Evolutionary conservation across 73 alveolate genomes (phyloP).

Genomic region (Paramecium pentaurelia): DNA sequence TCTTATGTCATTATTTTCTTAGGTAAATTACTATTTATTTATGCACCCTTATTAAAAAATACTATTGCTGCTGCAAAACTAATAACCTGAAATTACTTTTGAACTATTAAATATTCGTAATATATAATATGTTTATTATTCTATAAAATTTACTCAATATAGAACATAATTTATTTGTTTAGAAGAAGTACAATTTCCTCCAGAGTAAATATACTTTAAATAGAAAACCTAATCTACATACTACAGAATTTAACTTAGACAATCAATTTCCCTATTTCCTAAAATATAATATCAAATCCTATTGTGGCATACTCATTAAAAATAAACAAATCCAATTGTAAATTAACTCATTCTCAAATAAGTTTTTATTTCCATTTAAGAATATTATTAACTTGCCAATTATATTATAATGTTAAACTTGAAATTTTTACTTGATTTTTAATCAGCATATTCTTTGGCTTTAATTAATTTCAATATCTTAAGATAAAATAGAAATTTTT

Average conservation of each 20-base stretch:
- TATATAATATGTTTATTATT: not conserved
- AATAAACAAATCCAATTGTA: not conserved
- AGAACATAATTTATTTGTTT: not conserved
- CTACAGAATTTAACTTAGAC: not conserved
- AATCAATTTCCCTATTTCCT: not conserved
- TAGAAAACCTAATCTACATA: too few relatives aligned
- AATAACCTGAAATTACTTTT: not conserved
- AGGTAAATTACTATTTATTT: not conserved
- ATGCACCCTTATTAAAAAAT: not conserved
- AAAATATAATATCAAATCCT: not conserved
- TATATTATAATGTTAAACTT: not conserved
- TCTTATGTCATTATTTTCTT: not conserved
- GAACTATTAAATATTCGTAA: not conserved
- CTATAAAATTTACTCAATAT: not conserved
- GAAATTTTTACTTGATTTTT: not conserved
- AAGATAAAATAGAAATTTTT: too few relatives aligned
- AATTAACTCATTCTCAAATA: not conserved
- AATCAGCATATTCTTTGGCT: not conserved
- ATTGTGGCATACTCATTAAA: not conserved
- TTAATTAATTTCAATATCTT: not conserved
- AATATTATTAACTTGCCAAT: not conserved
- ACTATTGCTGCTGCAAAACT: not conserved
- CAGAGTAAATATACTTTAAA: not conserved
- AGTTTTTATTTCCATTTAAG: not conserved
- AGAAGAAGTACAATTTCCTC: not conserved